Percentiles rank a stretch among this genome's conserved stretches.
These are phyloP conservation scores for Wickerhamiella musiphila DNA, from an alignment of 805 yeast genomes.

Conservation along the genomic window DNA sequence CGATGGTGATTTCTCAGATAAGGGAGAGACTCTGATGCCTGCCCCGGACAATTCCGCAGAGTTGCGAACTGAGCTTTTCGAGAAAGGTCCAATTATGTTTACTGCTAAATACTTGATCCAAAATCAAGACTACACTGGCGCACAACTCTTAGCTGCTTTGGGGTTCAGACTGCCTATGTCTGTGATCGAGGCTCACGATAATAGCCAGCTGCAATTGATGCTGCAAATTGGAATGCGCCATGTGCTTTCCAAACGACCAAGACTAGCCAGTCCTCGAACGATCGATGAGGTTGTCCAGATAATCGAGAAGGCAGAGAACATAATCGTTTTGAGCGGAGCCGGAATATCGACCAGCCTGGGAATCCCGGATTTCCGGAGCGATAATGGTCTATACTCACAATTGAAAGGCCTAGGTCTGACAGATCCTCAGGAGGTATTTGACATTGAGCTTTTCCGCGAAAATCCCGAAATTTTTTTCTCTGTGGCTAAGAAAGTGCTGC, in stretches of 20 bases:
- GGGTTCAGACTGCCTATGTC: conserved; percentile 35
- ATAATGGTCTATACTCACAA: conserved; percentile 65
- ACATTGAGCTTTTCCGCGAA: conserved; percentile 45
- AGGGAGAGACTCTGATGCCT: conserved; percentile 9
- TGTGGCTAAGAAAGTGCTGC: conserved; percentile 73
- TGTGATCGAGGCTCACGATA: conserved; percentile 8
- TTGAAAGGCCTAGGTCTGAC: conserved; percentile 49
- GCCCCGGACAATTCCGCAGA: conserved; percentile 27
- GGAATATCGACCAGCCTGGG: conserved; percentile 84
- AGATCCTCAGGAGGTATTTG: conserved; percentile 87
- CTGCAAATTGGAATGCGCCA: conserved; percentile 15
- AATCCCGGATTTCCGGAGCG: conserved; percentile 82
- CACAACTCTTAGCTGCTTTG: conserved; percentile 37
- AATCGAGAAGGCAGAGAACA: conserved; percentile 36
- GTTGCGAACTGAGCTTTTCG: conserved; percentile 38
- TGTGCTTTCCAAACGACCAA: conserved; percentile 9
- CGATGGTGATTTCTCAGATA: conserved; percentile 5
- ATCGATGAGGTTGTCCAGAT: conserved; percentile 40
- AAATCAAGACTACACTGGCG: conserved; percentile 34
- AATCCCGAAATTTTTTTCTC: conserved; percentile 72
- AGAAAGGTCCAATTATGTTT: conserved; percentile 42
- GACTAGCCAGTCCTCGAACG: conserved; percentile 21
- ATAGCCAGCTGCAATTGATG: conserved; percentile 10
- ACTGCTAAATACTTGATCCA: conserved; percentile 44
- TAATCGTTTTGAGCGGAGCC: conserved; percentile 76